Evolutionary conservation across 2,329 filamentous ascomycete genomes (phyloP).

Genomic region (Aspergillus sp.): DNA sequence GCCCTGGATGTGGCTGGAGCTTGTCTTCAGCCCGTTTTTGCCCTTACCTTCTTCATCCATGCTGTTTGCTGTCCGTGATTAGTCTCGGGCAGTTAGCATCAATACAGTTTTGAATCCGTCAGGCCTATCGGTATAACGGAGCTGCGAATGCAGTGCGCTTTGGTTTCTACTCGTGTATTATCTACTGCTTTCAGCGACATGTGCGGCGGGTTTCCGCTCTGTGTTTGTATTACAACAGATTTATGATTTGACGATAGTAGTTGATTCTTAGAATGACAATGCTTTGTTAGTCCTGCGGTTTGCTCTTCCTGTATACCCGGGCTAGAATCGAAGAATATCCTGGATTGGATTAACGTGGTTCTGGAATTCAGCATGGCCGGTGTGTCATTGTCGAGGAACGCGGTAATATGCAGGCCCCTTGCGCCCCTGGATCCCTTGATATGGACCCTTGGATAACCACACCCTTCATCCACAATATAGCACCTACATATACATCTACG

Average conservation of each 20-base stretch:
- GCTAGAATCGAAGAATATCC: no score
- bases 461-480: no score
- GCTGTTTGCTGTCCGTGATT: constrained; percentile 1
- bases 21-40: neutral
- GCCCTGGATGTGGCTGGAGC: neutral
- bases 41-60: neutral
- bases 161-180: neutral
- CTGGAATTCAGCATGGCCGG: no score
- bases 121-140: neutral
- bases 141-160: neutral
- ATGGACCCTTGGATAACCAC: no score
- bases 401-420: no score
- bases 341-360: no score
- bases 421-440: no score
- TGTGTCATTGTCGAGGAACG: no score
- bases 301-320: no score
- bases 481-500: no score
- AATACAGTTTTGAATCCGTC: neutral
- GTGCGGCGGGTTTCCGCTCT: neutral
- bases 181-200: neutral
- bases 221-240: neutral
- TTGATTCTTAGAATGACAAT: neutral
- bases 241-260: neutral
- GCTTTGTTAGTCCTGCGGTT: no score
- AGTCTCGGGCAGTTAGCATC: constrained; percentile 1